These are phyloP conservation scores for Fusarium xylarioides DNA, from an alignment of 2,329 filamentous ascomycete species.

Conservation along the genomic window DNA sequence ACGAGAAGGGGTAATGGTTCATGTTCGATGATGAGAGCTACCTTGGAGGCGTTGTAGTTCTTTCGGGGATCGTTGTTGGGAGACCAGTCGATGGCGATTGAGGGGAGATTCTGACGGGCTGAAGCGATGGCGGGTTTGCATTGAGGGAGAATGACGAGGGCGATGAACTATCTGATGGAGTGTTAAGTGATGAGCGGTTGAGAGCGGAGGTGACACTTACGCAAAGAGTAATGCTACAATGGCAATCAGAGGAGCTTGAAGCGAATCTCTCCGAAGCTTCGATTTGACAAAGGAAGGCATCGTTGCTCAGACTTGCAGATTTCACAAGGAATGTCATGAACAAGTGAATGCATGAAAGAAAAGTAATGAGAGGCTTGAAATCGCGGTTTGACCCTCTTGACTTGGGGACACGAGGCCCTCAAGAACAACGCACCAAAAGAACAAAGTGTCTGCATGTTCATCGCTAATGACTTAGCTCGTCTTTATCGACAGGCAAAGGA, in stretches of 20 bases:
- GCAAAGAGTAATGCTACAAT: not conserved
- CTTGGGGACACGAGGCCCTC: rapidly evolving
- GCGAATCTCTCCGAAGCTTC: not conserved
- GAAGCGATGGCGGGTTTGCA: not conserved
- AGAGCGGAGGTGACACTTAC: not conserved
- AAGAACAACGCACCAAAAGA: rapidly evolving
- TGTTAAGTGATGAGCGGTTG: not conserved
- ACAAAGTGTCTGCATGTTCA: not conserved
- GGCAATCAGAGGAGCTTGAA: not conserved
- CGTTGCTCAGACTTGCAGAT: rapidly evolving
- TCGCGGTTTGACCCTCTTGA: not conserved
- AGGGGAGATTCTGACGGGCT: not conserved
- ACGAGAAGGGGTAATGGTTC: not conserved
- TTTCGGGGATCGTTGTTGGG: not conserved
- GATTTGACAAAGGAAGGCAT: not conserved
- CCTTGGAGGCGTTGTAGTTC: not conserved
- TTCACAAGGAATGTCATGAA: no score
- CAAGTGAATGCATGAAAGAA: not conserved
- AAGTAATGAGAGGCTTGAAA: rapidly evolving
- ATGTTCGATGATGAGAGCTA: not conserved
- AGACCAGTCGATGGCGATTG: not conserved
- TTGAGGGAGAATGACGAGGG: not conserved
- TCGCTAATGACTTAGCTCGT: rapidly evolving
- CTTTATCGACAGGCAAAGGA: rapidly evolving
- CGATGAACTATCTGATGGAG: not conserved